These are phyloP conservation scores for Schizopora paradoxa DNA, from an alignment of 1,284 basidiomycete genomes.

Conservation along the genomic window DNA sequence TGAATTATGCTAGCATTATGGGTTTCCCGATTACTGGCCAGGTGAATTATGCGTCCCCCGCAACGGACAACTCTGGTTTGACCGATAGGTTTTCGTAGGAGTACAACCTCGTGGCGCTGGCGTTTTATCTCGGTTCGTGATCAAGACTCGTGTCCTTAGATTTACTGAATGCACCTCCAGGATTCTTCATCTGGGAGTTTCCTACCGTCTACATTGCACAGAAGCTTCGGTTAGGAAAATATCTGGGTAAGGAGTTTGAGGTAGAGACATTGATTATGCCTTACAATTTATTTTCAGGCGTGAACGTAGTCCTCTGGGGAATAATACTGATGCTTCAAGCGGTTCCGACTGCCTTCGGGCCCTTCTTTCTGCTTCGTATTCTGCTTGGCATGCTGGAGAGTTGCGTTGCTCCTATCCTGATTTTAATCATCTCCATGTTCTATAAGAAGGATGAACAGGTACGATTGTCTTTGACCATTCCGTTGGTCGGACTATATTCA, in stretches of 20 bases:
- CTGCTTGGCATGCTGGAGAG: constrained; percentile 63
- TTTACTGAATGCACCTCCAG: too few species aligned
- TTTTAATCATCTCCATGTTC: constrained; percentile 63
- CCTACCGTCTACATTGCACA: constrained; percentile 65
- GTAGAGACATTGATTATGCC: neutral
- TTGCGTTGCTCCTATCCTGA: constrained; percentile 58
- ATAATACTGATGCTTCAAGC: constrained; percentile 57
- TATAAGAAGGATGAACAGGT: constrained; percentile 68
- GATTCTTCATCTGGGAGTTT: constrained; percentile 60
- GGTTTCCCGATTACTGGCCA: constrained; percentile 58
- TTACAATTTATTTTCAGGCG: constrained; percentile 31
- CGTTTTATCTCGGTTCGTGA: constrained; percentile 52
- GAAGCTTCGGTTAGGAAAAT: constrained; percentile 54
- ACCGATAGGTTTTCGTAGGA: constrained; percentile 28
- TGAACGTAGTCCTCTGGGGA: constrained; percentile 60
- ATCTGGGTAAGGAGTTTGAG: constrained; percentile 42
- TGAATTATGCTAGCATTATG: constrained; percentile 69
- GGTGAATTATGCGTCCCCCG: constrained; percentile 28
- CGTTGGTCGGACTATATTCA: constrained; percentile 2
- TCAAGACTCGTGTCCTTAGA: constrained; percentile 5
- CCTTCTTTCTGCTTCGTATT: constrained; percentile 59
- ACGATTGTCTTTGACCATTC: constrained; percentile 9
- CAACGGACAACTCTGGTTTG: neutral
- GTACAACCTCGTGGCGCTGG: constrained; percentile 62
- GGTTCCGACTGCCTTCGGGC: constrained; percentile 48